Conservation (phyloP, 495 filamentous ascomycete genomes). For the Lasiosphaeriaceae sp. region DNA sequence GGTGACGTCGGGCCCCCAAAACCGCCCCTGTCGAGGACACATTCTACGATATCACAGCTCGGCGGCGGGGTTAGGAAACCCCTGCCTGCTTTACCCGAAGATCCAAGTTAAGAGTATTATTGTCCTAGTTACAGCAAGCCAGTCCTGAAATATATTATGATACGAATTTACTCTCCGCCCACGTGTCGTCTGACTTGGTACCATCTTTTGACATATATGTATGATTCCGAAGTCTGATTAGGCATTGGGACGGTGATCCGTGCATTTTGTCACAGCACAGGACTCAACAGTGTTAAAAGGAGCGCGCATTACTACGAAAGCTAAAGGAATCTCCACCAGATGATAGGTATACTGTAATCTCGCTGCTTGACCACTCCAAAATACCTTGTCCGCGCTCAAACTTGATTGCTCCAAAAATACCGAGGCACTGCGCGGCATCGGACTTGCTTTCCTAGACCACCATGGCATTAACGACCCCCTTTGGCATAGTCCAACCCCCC, state of each 20-base stretch:
- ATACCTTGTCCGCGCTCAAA: constrained; percentile 8
- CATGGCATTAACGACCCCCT: constrained; percentile 23
- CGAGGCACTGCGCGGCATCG: constrained; percentile 19
- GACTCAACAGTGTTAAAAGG: constrained; percentile 2
- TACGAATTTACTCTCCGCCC: too few species aligned
- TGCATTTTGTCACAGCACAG: too few species aligned
- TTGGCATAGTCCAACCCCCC: constrained; percentile 29
- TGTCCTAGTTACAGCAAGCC: background rate
- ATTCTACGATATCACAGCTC: constrained; percentile 11
- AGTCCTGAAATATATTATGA: too few species aligned
- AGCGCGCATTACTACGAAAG: constrained; percentile 8
- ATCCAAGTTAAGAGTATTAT: constrained; percentile 25
- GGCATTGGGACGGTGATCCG: too few species aligned
- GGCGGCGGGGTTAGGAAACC: constrained; percentile 37
- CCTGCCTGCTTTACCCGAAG: constrained; percentile 48
- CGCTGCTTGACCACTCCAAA: constrained; percentile 2
- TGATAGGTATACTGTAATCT: constrained; percentile 14
- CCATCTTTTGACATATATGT: too few species aligned
- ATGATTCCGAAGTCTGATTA: too few species aligned
- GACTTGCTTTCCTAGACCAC: constrained; percentile 33
- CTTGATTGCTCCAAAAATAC: constrained; percentile 17
- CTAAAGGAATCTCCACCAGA: constrained; percentile 8
- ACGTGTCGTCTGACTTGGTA: background rate
- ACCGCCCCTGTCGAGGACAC: constrained; percentile 1
- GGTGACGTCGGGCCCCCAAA: background rate